Conservation (phyloP, 106 monocot genomes). For the Phalaenopsis equestris region DNA sequence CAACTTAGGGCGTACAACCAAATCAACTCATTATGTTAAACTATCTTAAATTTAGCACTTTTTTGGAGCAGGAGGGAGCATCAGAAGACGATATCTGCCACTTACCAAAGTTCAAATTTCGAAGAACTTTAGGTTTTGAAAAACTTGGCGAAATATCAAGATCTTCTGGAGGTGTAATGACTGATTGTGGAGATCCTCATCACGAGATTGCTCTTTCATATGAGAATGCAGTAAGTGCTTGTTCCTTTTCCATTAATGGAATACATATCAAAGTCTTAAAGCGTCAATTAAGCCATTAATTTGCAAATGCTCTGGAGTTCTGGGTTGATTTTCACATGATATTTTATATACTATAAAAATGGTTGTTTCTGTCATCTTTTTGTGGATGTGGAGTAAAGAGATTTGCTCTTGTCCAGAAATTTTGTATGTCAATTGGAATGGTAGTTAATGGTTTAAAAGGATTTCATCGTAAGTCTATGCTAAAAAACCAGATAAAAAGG, state of each 20-base stretch:
- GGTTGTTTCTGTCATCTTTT: background rate
- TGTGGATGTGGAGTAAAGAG: background rate
- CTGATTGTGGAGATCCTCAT: conserved; percentile 16
- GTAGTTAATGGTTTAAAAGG: background rate
- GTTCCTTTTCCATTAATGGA: background rate
- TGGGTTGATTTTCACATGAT: background rate
- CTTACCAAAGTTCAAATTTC: conserved; percentile 24
- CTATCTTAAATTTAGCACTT: background rate
- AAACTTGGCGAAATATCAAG: conserved; percentile 18
- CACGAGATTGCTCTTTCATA: conserved; percentile 17
- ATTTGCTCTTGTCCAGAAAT: background rate
- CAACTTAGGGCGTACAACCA: background rate
- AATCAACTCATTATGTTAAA: background rate
- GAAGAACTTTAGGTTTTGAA: conserved; percentile 12
- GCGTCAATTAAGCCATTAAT: background rate
- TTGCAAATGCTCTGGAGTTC: background rate
- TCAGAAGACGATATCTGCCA: conserved; percentile 25
- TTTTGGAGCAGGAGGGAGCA: conserved; percentile 21
- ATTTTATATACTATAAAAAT: background rate
- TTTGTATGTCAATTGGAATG: background rate
- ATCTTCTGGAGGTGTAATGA: conserved; percentile 15
- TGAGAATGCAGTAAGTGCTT: conserved; percentile 17
- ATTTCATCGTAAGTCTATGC: background rate
- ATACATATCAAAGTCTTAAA: background rate
- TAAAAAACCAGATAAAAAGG: background rate